Conservation (phyloP, 2,329 filamentous ascomycete genomes). For the Diaporthe citri region DNA sequence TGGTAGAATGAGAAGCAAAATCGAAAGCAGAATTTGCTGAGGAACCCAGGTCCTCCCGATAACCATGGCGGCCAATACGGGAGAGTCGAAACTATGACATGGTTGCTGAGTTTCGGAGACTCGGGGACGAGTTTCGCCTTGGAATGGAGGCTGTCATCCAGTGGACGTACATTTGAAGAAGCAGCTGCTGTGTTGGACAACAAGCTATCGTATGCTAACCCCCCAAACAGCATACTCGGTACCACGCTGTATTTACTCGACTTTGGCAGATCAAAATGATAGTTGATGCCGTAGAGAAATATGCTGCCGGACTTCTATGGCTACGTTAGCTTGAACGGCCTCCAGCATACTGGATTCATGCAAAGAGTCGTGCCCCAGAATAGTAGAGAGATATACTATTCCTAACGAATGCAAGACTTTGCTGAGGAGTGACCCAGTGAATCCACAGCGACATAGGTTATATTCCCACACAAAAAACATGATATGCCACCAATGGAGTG, state of each 20-base stretch:
- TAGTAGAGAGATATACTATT: neutral
- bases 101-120: neutral
- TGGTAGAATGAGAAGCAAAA: neutral
- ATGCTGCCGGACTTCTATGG: neutral
- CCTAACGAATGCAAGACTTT: neutral
- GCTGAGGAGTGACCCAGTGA: neutral
- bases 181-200: too few relatives aligned
- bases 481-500: neutral
- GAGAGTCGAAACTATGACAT: neutral
- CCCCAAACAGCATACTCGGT: too few relatives aligned
- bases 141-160: neutral
- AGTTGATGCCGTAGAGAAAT: neutral
- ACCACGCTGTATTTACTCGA: neutral
- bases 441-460: neutral
- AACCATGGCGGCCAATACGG: neutral
- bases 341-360: neutral
- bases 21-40: too few relatives aligned
- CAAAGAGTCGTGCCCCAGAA: neutral
- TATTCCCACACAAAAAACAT: neutral
- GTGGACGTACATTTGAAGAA: too few relatives aligned
- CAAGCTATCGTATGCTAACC: too few relatives aligned
- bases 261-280: neutral
- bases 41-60: neutral
- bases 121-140: neutral
- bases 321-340: neutral